Percentiles rank a stretch among this genome's conserved stretches.
phyloP scores from a whole-genome alignment of 1,284 basidiomycete genomes.

The Flammula alnicola region DNA sequence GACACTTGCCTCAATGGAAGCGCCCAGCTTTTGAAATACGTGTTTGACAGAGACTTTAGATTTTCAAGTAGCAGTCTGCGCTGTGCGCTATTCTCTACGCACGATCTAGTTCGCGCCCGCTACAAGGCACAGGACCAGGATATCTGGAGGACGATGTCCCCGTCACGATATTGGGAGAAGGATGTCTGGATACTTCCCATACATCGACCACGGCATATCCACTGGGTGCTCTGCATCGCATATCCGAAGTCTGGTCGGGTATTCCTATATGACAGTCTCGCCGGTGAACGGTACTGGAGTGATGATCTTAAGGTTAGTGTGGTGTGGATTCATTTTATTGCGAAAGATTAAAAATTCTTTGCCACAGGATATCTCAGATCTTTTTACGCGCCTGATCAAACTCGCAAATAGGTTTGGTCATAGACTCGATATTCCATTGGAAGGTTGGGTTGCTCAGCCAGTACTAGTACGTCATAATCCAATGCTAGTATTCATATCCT shows the following conservation, averaged over 20 bases:
- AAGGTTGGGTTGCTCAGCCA: conserved; percentile 1
- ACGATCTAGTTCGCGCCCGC: conserved; percentile 5
- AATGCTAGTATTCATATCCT: not conserved
- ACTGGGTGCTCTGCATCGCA: conserved; percentile 27
- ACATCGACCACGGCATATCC: conserved; percentile 16
- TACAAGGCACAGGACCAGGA: conserved; percentile 11
- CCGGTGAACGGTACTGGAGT: not conserved
- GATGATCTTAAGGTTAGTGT: not conserved
- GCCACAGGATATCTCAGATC: not conserved
- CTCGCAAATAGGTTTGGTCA: not conserved
- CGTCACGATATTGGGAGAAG: conserved; percentile 26
- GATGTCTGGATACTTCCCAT: conserved; percentile 32
- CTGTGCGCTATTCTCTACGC: conserved; percentile 10
- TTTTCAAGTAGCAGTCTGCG: not conserved
- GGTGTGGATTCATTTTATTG: not conserved
- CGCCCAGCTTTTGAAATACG: conserved; percentile 16
- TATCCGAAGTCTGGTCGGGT: conserved; percentile 10
- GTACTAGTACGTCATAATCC: not conserved
- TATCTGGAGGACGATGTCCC: conserved; percentile 11
- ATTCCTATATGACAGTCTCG: conserved; percentile 29
- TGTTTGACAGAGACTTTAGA: conserved; percentile 3
- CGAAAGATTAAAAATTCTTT: not conserved
- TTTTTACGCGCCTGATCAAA: not conserved
- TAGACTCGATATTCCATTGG: not conserved
- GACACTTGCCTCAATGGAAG: conserved; percentile 22